Evolutionary conservation across 2,329 filamentous ascomycete genomes (phyloP), one percentile per base, ranked within the genome.

Genomic region (Cladophialophora yegresii): DNA sequence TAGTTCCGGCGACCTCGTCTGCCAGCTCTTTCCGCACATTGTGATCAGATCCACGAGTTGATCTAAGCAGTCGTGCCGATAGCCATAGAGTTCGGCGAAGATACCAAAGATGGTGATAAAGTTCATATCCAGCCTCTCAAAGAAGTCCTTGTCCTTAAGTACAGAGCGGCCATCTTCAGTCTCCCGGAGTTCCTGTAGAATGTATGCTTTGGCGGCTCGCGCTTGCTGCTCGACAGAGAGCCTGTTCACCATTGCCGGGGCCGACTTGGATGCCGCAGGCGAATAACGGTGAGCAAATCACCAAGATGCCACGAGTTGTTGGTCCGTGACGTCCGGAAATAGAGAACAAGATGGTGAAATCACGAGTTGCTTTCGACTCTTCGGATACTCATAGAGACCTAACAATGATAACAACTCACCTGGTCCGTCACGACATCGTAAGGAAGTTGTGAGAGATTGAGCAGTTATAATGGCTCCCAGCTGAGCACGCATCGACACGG

Each of bases 91-190:
- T 54, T 69, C 69, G 28, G 69, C 69, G 43, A 69, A 70, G 26
- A 70, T 70, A 20, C 63, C 69, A 50, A 70, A 70, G 23, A 70
- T 60, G 30, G 69, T 70, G 32, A 69, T 69, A 47, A 70, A 70
- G 54, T 70, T 68, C 61, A 63, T 64, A 30, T 70, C 65, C 45
- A 70, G 56, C 36, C 69, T 54, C 13, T 23, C 54, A 20, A 36
- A 60, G 55, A 70, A 70, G 50, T 68, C 63, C 16, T 65, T 53
- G 33, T 70, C 67, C 36, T 67, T 22, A 30, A 70, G 67, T 12
- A 70, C 58, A 23, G 57, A 22, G 10, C 22, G 12, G 16, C 69
- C 69, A 63, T 63, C 63, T 32, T 67, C 49, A 40, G 61, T 67
- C 49, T 68, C 69, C 10, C 59, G 32, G 3, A 70, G 62, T 58